Evolutionary conservation across 2,329 filamentous ascomycete species (phyloP).

Genomic region (Rosellinia necatrix): DNA sequence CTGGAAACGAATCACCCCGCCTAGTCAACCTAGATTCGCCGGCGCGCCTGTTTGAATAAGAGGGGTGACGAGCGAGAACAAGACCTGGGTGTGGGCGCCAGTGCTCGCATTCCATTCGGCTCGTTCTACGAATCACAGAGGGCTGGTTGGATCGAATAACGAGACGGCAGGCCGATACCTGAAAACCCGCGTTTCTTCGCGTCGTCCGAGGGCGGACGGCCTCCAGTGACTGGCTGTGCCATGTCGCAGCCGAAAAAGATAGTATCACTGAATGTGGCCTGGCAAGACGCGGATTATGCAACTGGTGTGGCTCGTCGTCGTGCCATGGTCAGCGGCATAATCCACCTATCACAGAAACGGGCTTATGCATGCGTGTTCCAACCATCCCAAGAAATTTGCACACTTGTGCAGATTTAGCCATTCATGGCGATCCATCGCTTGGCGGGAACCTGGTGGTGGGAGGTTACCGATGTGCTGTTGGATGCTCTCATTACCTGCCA

Average conservation of each 20-base stretch:
- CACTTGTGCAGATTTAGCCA: constrained; percentile 24
- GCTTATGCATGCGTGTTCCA: constrained; percentile 34
- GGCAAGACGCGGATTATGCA: constrained; percentile 36
- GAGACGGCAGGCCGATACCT: constrained; percentile 29
- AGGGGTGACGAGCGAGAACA: constrained; percentile 14
- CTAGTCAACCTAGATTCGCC: constrained; percentile 9
- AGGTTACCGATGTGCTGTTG: constrained; percentile 13
- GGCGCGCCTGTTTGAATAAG: not conserved
- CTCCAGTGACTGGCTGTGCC: constrained; percentile 39
- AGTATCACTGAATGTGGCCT: constrained; percentile 29
- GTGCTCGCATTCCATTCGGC: constrained; percentile 36
- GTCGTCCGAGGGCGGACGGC: constrained; percentile 35
- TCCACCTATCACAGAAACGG: constrained; percentile 36
- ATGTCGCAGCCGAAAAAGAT: constrained; percentile 39
- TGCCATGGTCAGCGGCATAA: constrained; percentile 36
- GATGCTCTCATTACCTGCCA: constrained; percentile 19
- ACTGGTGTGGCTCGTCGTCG: constrained; percentile 37
- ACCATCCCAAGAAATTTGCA: constrained; percentile 18
- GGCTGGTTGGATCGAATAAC: constrained; percentile 31
- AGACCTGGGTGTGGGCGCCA: constrained; percentile 17
- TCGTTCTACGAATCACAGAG: constrained; percentile 19
- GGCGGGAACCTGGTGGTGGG: constrained; percentile 17
- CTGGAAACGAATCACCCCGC: constrained; percentile 11
- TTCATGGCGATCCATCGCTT: constrained; percentile 20
- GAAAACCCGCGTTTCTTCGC: constrained; percentile 20